Evolutionary conservation across 768 basidiomycete genomes (phyloP), one percentile per base, ranked within the genome.

Genomic region (button mushroom (Agaricus bisporus)): DNA sequence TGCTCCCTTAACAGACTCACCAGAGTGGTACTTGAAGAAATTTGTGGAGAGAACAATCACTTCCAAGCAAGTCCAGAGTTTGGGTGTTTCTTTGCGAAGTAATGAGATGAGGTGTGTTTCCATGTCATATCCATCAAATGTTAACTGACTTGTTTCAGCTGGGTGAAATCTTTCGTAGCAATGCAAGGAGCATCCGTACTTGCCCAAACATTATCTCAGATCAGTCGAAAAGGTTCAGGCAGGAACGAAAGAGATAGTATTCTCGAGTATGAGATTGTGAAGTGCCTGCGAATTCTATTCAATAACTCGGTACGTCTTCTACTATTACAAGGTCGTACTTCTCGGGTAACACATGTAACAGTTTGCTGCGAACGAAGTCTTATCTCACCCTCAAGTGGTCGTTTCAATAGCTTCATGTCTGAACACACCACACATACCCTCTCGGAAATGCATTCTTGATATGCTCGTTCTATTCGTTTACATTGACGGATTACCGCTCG

Each of bases 11-110:
- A 80, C 83, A 51, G 85, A 87, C 57, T 82, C 88, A 8, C 93
- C 95, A 1, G 89, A 97, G 66, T 97, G 88, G 88, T 98, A 93
- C 64, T 82, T 98, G 58, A 82, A 85, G 67, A 91, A 86, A 68
- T 91, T 97, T 65, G 74, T 98, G 63, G 88, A 95, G 63, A 82
- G 83, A 55, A 88, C 88, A 1, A 83, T 97, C 47, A 93, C 86
- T 1, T 70, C 83, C 39, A 89, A 91, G 68, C 85, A 93, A 58
- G 88, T 90, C 9, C 74, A 78, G 18, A 83, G 87, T 53, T 72
- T 98, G 43, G 76, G 76, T 61, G 88, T 86, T 26, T 97, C 79
- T 5, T 64, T 93, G 59, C 78, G 95, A 50, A 89, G 90, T 46
- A 84, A 86, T 61, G 86, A 91, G 64, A 69, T 94, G 50, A 81